phyloP scores from a whole-genome alignment of 2,329 filamentous ascomycete genomes.

The Aspergillus niger region DNA sequence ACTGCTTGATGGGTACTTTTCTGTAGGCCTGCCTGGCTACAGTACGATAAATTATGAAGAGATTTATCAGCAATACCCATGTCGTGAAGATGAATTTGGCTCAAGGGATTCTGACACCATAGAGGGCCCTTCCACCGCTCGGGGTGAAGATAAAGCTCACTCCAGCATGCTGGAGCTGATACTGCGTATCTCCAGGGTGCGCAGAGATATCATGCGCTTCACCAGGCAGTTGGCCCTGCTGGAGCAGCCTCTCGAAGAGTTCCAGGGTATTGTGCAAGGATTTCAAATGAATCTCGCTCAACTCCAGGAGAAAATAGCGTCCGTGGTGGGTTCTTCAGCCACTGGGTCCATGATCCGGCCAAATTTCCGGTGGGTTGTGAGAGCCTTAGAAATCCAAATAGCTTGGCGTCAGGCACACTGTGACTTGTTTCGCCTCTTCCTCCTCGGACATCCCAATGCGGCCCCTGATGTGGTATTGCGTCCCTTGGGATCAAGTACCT shows the following conservation, averaged over 20 bases:
- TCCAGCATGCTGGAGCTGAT: neutral
- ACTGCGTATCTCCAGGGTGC: neutral
- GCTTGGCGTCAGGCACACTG: slow-evolving; percentile 1
- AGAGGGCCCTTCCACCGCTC: too few species aligned
- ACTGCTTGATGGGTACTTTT: neutral
- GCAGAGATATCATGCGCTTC: slow-evolving; percentile 2
- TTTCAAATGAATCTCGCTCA: neutral
- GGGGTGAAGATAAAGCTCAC: neutral
- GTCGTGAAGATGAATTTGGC: slow-evolving; percentile 2
- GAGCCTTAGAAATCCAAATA: neutral
- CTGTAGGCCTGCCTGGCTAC: neutral
- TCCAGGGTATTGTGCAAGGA: neutral
- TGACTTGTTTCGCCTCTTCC: neutral
- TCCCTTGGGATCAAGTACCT: neutral
- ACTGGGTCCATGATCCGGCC: neutral
- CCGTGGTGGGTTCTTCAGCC: neutral
- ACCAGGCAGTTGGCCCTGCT: slow-evolving; percentile 1
- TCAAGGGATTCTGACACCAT: neutral
- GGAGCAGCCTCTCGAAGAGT: neutral
- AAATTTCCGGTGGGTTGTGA: neutral
- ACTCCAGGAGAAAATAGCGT: neutral
- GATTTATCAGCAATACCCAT: slow-evolving; percentile 2
- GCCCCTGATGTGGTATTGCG: neutral
- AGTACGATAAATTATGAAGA: neutral
- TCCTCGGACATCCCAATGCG: neutral